A percentile compares a stretch with the other conserved stretches of the same genome.
phyloP scores from a whole-genome alignment of 192 early-diverging fungal species.

The Lobosporangium transversale region DNA sequence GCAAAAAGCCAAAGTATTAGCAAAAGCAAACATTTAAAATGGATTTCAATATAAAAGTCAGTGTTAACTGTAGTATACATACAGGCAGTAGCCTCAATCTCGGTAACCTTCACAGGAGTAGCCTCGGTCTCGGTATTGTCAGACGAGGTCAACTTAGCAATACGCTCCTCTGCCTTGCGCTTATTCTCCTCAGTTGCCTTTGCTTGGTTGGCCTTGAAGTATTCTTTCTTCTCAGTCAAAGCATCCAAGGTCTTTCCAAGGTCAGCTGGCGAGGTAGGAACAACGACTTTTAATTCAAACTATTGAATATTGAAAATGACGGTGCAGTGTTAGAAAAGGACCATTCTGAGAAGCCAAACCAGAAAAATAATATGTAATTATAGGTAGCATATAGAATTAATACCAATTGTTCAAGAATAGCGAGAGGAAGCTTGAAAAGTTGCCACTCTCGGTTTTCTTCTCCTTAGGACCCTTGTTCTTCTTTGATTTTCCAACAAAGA shows the following conservation, averaged over 20 bases:
- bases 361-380: neutral
- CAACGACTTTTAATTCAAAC: conserved; percentile 74
- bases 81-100: conserved; percentile 38
- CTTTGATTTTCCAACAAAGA: conserved; percentile 75
- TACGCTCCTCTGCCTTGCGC: conserved; percentile 86
- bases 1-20: too few relatives aligned
- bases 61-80: too few relatives aligned
- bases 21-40: too few relatives aligned
- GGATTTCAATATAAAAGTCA: too few relatives aligned
- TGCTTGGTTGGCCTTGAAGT: conserved; percentile 82
- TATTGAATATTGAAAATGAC: neutral
- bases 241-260: conserved; percentile 76
- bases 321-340: neutral
- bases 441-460: conserved; percentile 50
- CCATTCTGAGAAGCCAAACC: too few relatives aligned
- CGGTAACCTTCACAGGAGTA: conserved; percentile 24
- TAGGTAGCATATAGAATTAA: conserved; percentile 10
- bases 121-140: conserved; percentile 29
- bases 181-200: conserved; percentile 86
- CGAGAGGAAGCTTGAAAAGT: conserved; percentile 76
- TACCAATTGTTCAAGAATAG: conserved; percentile 82
- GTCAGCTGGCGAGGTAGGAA: conserved; percentile 77
- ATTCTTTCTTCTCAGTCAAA: conserved; percentile 73
- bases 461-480: conserved; percentile 66
- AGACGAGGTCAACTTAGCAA: conserved; percentile 61